These are phyloP conservation scores for Reutealis trisperma DNA, from an alignment of 345 rosid genomes.

Conservation along the genomic window DNA sequence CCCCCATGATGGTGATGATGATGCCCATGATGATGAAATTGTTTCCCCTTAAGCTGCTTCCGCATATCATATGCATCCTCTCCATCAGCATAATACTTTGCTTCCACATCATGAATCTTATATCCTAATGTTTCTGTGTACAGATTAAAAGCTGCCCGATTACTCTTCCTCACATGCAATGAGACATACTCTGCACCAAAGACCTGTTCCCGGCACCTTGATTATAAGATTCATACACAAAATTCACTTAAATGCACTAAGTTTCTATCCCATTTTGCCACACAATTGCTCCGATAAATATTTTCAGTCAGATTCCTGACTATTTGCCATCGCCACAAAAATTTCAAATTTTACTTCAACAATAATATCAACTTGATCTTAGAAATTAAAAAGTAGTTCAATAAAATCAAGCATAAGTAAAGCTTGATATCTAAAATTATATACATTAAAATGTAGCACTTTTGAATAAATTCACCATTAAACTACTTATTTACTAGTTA, in stretches of 20 bases:
- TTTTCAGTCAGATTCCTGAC: no score
- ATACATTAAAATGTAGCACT: no score
- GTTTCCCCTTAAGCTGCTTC: conserved; percentile 89
- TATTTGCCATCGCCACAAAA: background rate
- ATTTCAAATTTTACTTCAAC: background rate
- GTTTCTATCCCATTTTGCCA: background rate
- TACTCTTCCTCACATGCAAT: conserved; percentile 91
- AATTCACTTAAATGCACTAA: background rate
- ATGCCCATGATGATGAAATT: conserved; percentile 64
- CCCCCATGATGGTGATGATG: conserved; percentile 67
- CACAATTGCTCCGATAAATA: background rate
- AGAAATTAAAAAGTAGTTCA: background rate
- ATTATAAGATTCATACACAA: background rate
- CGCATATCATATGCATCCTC: conserved; percentile 99
- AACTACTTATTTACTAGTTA: no score
- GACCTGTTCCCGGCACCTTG: conserved; percentile 46
- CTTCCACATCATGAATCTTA: conserved; percentile 90
- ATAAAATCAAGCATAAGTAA: background rate
- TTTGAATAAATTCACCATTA: no score
- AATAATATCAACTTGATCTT: background rate
- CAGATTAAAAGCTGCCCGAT: conserved; percentile 89
- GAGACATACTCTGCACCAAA: conserved; percentile 94
- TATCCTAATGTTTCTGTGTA: conserved; percentile 86
- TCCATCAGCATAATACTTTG: conserved; percentile 96
- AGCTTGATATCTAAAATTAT: background rate